Percentiles rank a stretch among this genome's conserved stretches.
Conservation (phyloP, 352 stramenopile genomes). For the Globisporangium lucens region DNA sequence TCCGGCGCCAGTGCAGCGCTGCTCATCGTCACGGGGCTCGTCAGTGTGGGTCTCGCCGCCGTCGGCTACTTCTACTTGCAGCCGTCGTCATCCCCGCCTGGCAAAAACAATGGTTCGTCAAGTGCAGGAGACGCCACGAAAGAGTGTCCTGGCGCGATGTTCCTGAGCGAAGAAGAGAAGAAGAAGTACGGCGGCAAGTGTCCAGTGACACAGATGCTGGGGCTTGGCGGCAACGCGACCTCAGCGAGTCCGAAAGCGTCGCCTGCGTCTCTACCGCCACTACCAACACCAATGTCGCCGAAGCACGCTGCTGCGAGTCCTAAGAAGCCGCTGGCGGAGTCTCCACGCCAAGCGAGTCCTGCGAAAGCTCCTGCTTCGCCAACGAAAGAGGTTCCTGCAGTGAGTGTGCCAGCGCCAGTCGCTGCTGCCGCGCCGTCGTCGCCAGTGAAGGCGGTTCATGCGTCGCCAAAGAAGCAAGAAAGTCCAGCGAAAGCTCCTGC, state of each 20-base stretch:
- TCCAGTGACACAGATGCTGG: slow-evolving; percentile 35
- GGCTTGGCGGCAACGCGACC: slow-evolving; percentile 6
- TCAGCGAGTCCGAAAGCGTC: slow-evolving; percentile 16
- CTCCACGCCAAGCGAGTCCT: slow-evolving; percentile 6
- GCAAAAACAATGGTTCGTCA: not conserved
- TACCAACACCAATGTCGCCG: not conserved
- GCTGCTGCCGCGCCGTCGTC: not conserved
- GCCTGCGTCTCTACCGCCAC: not conserved
- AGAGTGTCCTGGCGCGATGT: slow-evolving; percentile 25
- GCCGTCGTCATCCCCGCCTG: slow-evolving; percentile 1
- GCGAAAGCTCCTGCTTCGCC: slow-evolving; percentile 7
- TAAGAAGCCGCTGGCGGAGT: slow-evolving; percentile 4
- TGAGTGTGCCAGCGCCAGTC: not conserved
- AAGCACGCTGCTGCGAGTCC: slow-evolving; percentile 1
- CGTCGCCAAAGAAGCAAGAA: slow-evolving; percentile 27
- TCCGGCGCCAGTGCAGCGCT: slow-evolving; percentile 36
- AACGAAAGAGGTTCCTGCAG: slow-evolving; percentile 10
- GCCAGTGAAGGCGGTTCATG: slow-evolving; percentile 15
- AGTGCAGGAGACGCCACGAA: slow-evolving; percentile 19
- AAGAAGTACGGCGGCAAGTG: slow-evolving; percentile 40
- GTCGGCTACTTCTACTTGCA: slow-evolving; percentile 65
- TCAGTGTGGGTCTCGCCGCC: slow-evolving; percentile 52
- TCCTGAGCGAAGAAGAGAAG: slow-evolving; percentile 28
- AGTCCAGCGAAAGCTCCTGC: slow-evolving; percentile 6
- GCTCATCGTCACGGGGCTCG: slow-evolving; percentile 55